Base-by-base conservation (phyloP, 2,329 filamentous ascomycete genomes). In the Grosmannia huntii region DNA sequence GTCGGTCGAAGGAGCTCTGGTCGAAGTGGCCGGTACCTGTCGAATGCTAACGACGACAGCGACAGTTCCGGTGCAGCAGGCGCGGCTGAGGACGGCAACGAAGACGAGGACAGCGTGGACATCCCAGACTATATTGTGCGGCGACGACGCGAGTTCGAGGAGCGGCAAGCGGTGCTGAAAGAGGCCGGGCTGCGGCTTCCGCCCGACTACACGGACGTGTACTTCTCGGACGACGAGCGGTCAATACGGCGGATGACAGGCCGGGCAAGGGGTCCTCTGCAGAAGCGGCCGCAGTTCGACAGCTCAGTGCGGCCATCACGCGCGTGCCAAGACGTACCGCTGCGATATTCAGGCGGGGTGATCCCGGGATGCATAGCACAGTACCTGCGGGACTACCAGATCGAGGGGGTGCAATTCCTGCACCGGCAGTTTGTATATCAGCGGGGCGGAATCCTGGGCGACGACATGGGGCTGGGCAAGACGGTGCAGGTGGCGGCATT, bases 391-490 rank as follows among this genome's bases (percentile, higher is more conserved):
- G 88, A 91, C 62, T 99, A 99, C 66, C 94, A 99, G 69, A 77
- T 97, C 1, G 81, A 87, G 31, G 94, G 94, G 5, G 89, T 87
- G 16, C 79, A 81, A 36, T 97, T 96, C 66, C 76, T 99, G 9
- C 91, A 97, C 68, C 82, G 89, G 60, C 80, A 89, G 25, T 97
- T 97, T 67, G 86, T 96, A 4, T 92, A 89, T 63, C 94, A 99
- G 67, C 86, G 86, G 64, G 94, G 94, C 1, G 90, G 88, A 1
- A 88, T 99, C 25, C 77, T 99, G 0, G 91, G 92, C 3, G 94
- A 99, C 67, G 94, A 99, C 66, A 99, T 99, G 94, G 94, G 94
- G 23, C 72, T 99, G 36, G 94, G 94, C 0, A 99, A 99, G 71
- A 99, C 94, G 0, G 89, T 99, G 2, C 94, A 99, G 70, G 89